These are phyloP conservation scores for Hypoxylon subgilvum DNA, from an alignment of 495 filamentous ascomycete species.

Conservation along the genomic window DNA sequence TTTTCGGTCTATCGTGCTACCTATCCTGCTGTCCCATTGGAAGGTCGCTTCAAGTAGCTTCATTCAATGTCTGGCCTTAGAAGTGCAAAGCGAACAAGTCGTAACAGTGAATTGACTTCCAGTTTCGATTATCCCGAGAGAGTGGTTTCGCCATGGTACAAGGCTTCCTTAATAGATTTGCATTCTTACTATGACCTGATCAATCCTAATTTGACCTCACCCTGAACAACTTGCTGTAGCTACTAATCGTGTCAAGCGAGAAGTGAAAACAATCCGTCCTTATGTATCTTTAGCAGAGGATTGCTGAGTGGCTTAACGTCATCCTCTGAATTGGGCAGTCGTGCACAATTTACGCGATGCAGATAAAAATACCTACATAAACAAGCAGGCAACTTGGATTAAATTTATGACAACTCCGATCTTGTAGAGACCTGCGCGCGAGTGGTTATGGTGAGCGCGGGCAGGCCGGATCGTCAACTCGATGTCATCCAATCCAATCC, in stretches of 20 bases:
- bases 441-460: background rate
- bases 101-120: background rate
- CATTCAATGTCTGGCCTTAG: background rate
- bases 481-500: constrained; percentile 21
- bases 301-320: no score
- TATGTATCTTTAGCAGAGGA: background rate
- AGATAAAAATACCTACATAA: no score
- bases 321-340: no score
- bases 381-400: no score
- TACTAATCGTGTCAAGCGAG: constrained; percentile 3
- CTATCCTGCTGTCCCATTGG: background rate
- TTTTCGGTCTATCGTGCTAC: background rate
- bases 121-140: background rate
- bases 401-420: no score
- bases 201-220: no score
- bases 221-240: background rate
- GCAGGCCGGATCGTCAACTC: background rate
- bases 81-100: no score
- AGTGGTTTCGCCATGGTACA: background rate
- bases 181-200: no score
- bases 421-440: no score
- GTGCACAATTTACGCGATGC: no score
- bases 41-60: constrained; percentile 11
- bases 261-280: constrained; percentile 9
- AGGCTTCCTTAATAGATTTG: background rate